Evolutionary conservation across 192 early-diverging fungal genomes (phyloP), one percentile per base, ranked within the genome.

Genomic region (Umbelopsis vinacea): DNA sequence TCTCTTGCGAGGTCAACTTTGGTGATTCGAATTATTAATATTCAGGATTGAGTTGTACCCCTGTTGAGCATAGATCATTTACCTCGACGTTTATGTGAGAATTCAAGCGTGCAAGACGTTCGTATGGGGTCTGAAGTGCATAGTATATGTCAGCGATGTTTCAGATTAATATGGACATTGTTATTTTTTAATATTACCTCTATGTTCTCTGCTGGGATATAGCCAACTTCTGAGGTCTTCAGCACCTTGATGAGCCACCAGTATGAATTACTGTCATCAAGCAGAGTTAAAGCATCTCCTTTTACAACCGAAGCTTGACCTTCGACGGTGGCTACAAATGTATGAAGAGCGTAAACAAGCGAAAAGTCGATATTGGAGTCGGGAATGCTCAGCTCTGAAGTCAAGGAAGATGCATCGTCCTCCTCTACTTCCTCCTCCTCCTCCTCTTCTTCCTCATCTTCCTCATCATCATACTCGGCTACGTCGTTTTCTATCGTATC

Each of bases 141-240:
- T 6, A 0, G 4, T 54, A 23, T 15, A 24, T 17, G 2, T 46
- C 50, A 40, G 29, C 33, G 11, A 50, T 52, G 29, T 6, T 26
- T 1, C 15, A 26, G 17, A 14, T 26, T 14, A 24, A 43, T 19
- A 24, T 26, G 21, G 22, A 26, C 19, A 68, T 29, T 6, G 10
- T n/a, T n/a, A n/a, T 35, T 52, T 11, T 52, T 46, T 10, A 11
- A 23, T n/a, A n/a, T 33, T 81, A 91, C 90, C 79, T 95, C 93
- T 45, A 95, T 89, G 71, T 95, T 93, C 73, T 95, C 94, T 4
- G 94, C 94, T 26, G 94, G 94, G 63, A 95, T 93, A 75, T 95
- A 95, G 17, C 94, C 94, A 77, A 95, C 90, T 76, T 90, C 82
- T 0, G 76, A 79, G n/a, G 78, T 92, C 76, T 87, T 94, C 72